Base-by-base conservation (phyloP, 768 basidiomycete genomes). In the Lactarius hengduanensis region DNA sequence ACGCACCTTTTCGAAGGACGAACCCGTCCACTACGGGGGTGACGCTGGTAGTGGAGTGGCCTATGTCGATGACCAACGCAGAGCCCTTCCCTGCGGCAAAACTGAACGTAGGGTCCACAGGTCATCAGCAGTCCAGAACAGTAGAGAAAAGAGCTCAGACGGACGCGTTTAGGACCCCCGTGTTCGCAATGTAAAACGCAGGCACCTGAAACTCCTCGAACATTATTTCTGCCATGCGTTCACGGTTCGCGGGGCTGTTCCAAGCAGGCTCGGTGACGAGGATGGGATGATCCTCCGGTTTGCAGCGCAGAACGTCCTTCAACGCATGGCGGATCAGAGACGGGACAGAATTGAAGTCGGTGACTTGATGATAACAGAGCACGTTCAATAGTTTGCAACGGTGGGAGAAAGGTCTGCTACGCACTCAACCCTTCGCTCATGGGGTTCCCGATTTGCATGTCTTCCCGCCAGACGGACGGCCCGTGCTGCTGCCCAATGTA, bases 21-120 rank as follows among this genome's bases (percentile, higher is more conserved):
- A 98, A 99, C 4, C 97, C 97, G 71, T 99, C 97, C 4, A 96
- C 94, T 22, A 99, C 91, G 6, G 97, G 97, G 1, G 94, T 94
- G 16, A 96, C 92, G 71, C 92, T 96, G 16, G 91, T 90, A 75
- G 89, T 86, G 15, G 90, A 84, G 69, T 94, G 89, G 5, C 97
- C 97, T 57, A 98, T 85, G 72, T 99, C 97, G 50, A 99, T 86
- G 2, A 99, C 93, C 57, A 98, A 82, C 2, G 97, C 96, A n/a
- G 97, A 95, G 2, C 95, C 96, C 74, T 94, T 96, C 34, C 97
- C 97, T 61, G 96, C 91, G 18, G 96, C 93, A 76, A 99, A 99
- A 3, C 96, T 98, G 36, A 54, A 5, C 47, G 43, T 45, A 22
- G 10, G 50, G 50, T 59, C 54, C 6, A 41, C 32, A 26, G 11